These are phyloP conservation scores for Akanthomyces lecanii DNA, from an alignment of 2,329 filamentous ascomycete species.

Conservation along the genomic window DNA sequence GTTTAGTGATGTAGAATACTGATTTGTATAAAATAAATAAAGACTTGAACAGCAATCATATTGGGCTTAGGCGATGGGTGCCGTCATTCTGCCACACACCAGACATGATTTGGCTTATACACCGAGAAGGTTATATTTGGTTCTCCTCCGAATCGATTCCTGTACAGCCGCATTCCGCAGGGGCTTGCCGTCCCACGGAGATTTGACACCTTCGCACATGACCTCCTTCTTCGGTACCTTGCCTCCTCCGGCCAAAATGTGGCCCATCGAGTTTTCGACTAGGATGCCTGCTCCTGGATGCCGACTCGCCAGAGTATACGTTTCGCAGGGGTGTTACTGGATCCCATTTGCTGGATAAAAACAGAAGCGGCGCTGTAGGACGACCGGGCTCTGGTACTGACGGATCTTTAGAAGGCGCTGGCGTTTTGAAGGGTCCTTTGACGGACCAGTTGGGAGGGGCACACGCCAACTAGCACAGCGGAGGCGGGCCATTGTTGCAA, in stretches of 20 bases:
- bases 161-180: background rate
- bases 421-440: constrained; percentile 13
- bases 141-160: background rate
- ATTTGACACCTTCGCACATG: constrained; percentile 20
- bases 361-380: constrained; percentile 41
- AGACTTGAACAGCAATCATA: no score
- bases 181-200: constrained; percentile 10
- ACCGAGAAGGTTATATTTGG: background rate
- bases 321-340: constrained; percentile 42
- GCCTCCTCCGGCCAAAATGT: constrained; percentile 15
- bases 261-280: constrained; percentile 23
- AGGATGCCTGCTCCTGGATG: constrained; percentile 24
- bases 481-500: constrained; percentile 34
- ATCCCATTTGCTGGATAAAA: constrained; percentile 39
- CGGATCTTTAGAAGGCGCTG: background rate
- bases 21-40: no score
- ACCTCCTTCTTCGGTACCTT: constrained; percentile 20
- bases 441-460: constrained; percentile 8
- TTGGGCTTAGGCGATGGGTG: no score
- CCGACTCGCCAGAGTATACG: constrained; percentile 28
- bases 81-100: no score
- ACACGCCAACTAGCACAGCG: constrained; percentile 34
- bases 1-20: no score
- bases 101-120: background rate
- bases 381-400: constrained; percentile 23